Percentiles rank a stretch among this genome's conserved stretches.
Conservation (phyloP, 805 yeast genomes). For the Starmera pachycereana region DNA sequence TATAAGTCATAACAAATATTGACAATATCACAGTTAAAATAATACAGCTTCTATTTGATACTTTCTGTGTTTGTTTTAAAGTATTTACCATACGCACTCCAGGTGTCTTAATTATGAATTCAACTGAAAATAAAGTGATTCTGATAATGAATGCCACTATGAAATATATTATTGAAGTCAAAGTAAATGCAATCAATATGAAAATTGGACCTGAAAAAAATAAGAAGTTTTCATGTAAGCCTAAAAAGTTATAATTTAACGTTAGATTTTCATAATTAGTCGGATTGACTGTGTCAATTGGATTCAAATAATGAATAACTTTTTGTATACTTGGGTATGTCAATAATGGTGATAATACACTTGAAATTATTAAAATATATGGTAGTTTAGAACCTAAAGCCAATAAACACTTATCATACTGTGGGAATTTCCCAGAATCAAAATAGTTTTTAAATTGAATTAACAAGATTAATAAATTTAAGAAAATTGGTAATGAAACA, state of each 20-base stretch:
- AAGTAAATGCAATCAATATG: slow-evolving; percentile 31
- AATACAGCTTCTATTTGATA: slow-evolving; percentile 5
- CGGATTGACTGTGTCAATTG: slow-evolving; percentile 38
- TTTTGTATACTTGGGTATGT: slow-evolving; percentile 25
- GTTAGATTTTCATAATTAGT: slow-evolving; percentile 31
- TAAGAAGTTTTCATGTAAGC: slow-evolving; percentile 45
- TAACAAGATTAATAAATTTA: slow-evolving; percentile 39
- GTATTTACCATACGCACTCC: background rate
- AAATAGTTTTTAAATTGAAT: slow-evolving; percentile 44
- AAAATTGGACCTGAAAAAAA: slow-evolving; percentile 54
- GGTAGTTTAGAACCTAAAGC: slow-evolving; percentile 22
- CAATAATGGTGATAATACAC: slow-evolving; percentile 29
- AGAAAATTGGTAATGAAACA: slow-evolving; percentile 57
- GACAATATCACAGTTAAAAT: slow-evolving; percentile 21
- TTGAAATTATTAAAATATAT: slow-evolving; percentile 16
- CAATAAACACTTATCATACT: slow-evolving; percentile 36
- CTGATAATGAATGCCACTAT: background rate
- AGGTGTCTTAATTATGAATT: background rate
- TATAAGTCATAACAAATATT: slow-evolving; percentile 42
- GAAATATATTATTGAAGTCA: slow-evolving; percentile 21
- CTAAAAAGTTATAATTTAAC: slow-evolving; percentile 54
- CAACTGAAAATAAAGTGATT: background rate
- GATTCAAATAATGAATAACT: slow-evolving; percentile 38
- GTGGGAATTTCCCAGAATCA: slow-evolving; percentile 27
- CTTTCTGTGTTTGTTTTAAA: background rate